phyloP scores from a whole-genome alignment of 2,329 filamentous ascomycete species.

The Cladorrhinum sp. region DNA sequence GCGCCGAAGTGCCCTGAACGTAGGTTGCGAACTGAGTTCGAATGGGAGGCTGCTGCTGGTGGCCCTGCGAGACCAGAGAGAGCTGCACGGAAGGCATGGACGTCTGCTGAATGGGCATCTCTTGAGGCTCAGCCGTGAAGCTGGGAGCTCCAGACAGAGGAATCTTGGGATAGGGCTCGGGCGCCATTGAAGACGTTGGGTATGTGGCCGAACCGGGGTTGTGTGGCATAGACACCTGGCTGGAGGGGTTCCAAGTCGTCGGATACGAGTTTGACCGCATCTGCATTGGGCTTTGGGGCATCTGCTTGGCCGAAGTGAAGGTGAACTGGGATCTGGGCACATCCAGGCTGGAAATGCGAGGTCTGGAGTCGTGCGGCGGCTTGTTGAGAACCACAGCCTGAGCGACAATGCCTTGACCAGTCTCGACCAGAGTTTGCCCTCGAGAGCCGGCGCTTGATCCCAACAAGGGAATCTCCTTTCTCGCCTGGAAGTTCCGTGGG shows the following conservation, averaged over 20 bases:
- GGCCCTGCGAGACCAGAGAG: conserved; percentile 46
- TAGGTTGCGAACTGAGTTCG: conserved; percentile 54
- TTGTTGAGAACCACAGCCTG: conserved; percentile 52
- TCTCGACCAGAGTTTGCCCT: conserved; percentile 70
- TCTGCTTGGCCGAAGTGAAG: conserved; percentile 53
- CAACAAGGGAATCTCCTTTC: conserved; percentile 86
- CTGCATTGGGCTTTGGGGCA: conserved; percentile 51
- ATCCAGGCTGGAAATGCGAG: conserved; percentile 51
- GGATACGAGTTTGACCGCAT: conserved; percentile 60
- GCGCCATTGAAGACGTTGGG: conserved; percentile 48
- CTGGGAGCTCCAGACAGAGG: conserved; percentile 46
- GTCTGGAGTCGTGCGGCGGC: conserved; percentile 50
- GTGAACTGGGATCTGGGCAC: conserved; percentile 56
- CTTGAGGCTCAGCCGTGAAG: conserved; percentile 51
- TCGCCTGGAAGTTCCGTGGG: conserved; percentile 88
- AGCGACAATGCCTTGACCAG: conserved; percentile 58
- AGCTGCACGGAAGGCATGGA: conserved; percentile 55
- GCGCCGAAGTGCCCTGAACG: conserved; percentile 47
- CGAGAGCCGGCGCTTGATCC: conserved; percentile 72
- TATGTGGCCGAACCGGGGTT: conserved; percentile 49
- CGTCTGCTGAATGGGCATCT: conserved; percentile 51
- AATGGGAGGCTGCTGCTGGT: conserved; percentile 46
- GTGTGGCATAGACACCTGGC: conserved; percentile 45
- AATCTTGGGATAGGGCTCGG: conserved; percentile 53
- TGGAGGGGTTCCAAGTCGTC: conserved; percentile 50